phyloP scores from a whole-genome alignment of 768 basidiomycete genomes.

The Cyclocybe aegerita region DNA sequence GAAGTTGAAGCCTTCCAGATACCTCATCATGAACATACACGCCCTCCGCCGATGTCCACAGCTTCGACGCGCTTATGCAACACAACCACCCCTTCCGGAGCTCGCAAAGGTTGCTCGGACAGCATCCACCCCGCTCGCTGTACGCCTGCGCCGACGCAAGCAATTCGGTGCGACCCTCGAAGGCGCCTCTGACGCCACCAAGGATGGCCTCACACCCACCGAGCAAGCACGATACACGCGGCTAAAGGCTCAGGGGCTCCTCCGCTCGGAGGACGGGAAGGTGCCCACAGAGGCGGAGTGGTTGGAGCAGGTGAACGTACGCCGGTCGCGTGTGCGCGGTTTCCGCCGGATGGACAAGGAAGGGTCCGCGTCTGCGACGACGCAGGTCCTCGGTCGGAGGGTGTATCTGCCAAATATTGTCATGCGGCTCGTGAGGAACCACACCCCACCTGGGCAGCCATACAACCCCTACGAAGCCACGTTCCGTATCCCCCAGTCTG shows the following conservation, averaged over 20 bases:
- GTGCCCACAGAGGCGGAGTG: constrained; percentile 55
- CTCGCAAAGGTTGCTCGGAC: constrained; percentile 57
- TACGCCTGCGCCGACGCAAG: constrained; percentile 66
- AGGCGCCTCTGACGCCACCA: constrained; percentile 45
- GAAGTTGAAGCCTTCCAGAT: constrained; percentile 2
- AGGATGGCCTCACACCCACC: constrained; percentile 62
- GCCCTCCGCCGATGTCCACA: constrained; percentile 28
- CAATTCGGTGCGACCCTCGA: constrained; percentile 33
- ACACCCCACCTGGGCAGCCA: constrained; percentile 69
- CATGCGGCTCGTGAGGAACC: constrained; percentile 81
- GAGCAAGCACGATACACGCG: constrained; percentile 65
- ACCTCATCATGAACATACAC: constrained; percentile 26
- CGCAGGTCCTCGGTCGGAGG: constrained; percentile 71
- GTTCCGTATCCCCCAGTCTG: constrained; percentile 83
- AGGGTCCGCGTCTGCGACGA: constrained; percentile 29
- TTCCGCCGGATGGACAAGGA: constrained; percentile 41
- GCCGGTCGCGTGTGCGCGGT: constrained; percentile 70
- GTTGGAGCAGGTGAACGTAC: constrained; percentile 53
- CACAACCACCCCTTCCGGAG: constrained; percentile 36
- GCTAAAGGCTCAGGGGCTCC: constrained; percentile 49
- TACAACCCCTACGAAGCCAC: constrained; percentile 97
- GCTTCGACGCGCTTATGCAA: constrained; percentile 36
- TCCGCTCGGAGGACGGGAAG: constrained; percentile 33
- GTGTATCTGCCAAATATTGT: constrained; percentile 89
- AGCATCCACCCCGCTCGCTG: constrained; percentile 71